Percentiles rank a stretch among this genome's conserved stretches.
Evolutionary conservation across 1,139 yeast genomes (phyloP).

Genomic region (Ogataea hybrid): DNA sequence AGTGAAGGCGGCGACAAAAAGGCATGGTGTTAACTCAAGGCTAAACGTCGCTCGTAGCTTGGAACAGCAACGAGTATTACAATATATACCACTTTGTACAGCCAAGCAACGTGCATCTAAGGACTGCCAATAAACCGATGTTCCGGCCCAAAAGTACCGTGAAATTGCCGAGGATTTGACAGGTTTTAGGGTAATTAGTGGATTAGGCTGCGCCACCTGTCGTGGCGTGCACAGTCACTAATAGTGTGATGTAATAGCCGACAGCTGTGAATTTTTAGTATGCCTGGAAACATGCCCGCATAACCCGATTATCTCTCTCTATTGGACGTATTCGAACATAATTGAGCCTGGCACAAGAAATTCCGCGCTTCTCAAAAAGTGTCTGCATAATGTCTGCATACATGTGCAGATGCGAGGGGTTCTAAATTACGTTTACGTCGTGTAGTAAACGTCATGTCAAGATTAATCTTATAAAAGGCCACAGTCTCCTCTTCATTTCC

Average conservation of each 20-base stretch:
- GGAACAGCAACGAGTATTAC: too few relatives aligned
- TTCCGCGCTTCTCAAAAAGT: neutral
- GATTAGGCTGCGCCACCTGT: conserved; percentile 4
- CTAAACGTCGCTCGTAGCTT: too few relatives aligned
- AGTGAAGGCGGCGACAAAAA: neutral
- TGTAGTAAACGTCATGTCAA: conserved; percentile 11
- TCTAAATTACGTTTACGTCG: conserved; percentile 1
- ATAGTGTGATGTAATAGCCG: conserved; percentile 3
- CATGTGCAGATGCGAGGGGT: conserved; percentile 7
- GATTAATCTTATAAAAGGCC: conserved; percentile 1
- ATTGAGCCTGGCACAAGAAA: neutral
- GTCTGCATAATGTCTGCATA: neutral
- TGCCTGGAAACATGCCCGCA: neutral
- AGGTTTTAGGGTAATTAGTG: neutral
- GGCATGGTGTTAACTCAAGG: too few relatives aligned
- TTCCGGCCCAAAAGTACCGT: neutral
- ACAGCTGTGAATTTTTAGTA: neutral
- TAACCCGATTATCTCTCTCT: neutral
- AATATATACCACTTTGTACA: too few relatives aligned
- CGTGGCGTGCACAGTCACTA: conserved; percentile 2
- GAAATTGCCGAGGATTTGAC: conserved; percentile 1
- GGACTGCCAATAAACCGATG: too few relatives aligned
- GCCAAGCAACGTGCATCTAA: too few relatives aligned
- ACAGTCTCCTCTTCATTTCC: neutral
- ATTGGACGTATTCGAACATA: neutral